Conservation (phyloP, 441 rosid species). For the Populus tomentosa region DNA sequence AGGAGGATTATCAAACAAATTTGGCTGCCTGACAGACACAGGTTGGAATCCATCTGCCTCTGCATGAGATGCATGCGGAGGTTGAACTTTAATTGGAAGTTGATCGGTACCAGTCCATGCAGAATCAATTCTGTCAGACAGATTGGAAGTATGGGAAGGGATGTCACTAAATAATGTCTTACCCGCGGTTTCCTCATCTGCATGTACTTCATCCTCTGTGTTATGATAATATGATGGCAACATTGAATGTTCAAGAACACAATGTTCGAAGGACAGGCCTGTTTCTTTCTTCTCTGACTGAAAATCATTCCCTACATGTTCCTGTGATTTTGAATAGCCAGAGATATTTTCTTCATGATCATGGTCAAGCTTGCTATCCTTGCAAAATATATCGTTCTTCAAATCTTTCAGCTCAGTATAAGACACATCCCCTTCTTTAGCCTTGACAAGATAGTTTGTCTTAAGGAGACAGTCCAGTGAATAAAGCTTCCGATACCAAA, state of each 20-base stretch:
- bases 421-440: constrained; percentile 29
- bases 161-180: constrained; percentile 17
- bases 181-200: constrained; percentile 36
- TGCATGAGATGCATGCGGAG: constrained; percentile 21
- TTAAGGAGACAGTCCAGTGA: constrained; percentile 57
- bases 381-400: constrained; percentile 20
- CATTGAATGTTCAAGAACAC: constrained; percentile 26
- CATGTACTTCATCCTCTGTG: constrained; percentile 37
- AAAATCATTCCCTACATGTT: constrained; percentile 22
- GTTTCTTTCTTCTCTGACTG: constrained; percentile 27
- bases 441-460: constrained; percentile 36
- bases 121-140: constrained; percentile 88
- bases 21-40: constrained; percentile 22
- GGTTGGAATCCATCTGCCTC: constrained; percentile 42
- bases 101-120: constrained; percentile 90
- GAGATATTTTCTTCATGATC: constrained; percentile 23
- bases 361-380: constrained; percentile 27
- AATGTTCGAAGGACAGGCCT: constrained; percentile 16
- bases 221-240: constrained; percentile 21
- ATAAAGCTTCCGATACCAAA: constrained; percentile 76
- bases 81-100: constrained; percentile 26
- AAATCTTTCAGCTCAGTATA: constrained; percentile 26
- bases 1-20: constrained; percentile 30
- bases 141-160: constrained; percentile 47
- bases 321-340: constrained; percentile 27